phyloP scores from a whole-genome alignment of 345 rosid species.

The Xanthoceras sorbifolium region DNA sequence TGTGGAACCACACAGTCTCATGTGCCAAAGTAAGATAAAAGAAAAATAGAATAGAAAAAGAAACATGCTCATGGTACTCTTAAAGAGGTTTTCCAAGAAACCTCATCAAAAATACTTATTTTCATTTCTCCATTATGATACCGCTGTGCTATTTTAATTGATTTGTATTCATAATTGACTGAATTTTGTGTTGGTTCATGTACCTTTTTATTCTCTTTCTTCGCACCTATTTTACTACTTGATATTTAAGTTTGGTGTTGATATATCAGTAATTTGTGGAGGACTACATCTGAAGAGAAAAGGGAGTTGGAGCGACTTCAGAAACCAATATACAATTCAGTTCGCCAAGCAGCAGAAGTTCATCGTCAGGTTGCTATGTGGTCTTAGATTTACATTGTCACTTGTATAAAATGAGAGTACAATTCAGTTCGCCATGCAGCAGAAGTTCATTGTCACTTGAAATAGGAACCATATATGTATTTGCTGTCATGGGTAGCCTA shows the following conservation, averaged over 20 bases:
- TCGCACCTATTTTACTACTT: neutral
- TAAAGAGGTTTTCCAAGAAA: neutral
- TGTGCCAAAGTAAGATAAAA: too few species aligned
- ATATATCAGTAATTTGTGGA: slow-evolving; percentile 77
- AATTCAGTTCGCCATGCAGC: slow-evolving; percentile 93
- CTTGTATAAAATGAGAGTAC: slow-evolving; percentile 53
- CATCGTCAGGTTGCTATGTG: slow-evolving; percentile 77
- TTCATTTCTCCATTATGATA: neutral
- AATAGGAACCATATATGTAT: neutral
- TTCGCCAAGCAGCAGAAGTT: slow-evolving; percentile 97
- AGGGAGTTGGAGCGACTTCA: slow-evolving; percentile 85
- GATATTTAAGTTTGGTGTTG: neutral
- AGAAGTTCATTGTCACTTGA: slow-evolving; percentile 43
- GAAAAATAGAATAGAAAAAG: neutral
- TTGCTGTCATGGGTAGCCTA: neutral
- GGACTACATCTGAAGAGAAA: slow-evolving; percentile 95
- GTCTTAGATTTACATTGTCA: neutral
- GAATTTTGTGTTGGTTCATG: neutral
- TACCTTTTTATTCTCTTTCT: neutral
- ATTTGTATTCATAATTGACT: neutral
- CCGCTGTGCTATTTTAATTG: neutral
- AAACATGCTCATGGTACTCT: neutral
- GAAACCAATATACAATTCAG: slow-evolving; percentile 85
- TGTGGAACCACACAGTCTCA: neutral
- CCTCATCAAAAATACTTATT: neutral